Percentiles rank a stretch among this genome's conserved stretches.
Conservation (phyloP, 2,329 filamentous ascomycete genomes). For the Xylariales sp. region DNA sequence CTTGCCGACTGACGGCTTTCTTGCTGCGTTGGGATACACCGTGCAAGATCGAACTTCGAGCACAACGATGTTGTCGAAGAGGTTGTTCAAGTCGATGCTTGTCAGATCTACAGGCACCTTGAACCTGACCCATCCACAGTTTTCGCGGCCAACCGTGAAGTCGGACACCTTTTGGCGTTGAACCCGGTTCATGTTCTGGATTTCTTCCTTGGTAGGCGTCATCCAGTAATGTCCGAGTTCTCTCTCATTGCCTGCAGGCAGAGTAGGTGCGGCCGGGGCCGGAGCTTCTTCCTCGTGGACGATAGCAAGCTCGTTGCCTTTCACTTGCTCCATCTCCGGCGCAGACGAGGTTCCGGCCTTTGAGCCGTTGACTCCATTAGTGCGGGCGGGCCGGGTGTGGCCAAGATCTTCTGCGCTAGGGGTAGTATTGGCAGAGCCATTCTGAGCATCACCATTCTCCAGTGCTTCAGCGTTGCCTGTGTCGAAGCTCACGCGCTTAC, state of each 20-base stretch:
- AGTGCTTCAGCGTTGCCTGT: constrained; percentile 49
- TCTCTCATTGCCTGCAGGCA: constrained; percentile 30
- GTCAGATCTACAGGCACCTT: constrained; percentile 78
- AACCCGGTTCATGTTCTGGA: constrained; percentile 73
- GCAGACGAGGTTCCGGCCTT: constrained; percentile 32
- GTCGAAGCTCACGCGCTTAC: constrained; percentile 92
- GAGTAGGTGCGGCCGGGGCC: constrained; percentile 28
- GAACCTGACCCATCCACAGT: constrained; percentile 79
- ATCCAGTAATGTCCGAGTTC: constrained; percentile 82
- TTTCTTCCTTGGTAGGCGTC: constrained; percentile 67
- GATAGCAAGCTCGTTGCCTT: constrained; percentile 70
- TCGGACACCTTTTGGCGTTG: constrained; percentile 69
- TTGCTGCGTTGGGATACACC: constrained; percentile 72
- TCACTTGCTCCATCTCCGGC: constrained; percentile 67
- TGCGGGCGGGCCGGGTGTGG: constrained; percentile 49
- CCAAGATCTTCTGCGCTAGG: constrained; percentile 56
- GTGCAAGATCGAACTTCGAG: constrained; percentile 76
- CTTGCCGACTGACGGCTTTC: constrained; percentile 80
- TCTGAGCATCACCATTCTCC: constrained; percentile 38
- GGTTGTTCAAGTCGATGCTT: constrained; percentile 71
- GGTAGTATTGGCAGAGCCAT: constrained; percentile 39
- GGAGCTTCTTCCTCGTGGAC: constrained; percentile 65
- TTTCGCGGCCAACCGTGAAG: constrained; percentile 78
- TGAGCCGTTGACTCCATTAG: constrained; percentile 39
- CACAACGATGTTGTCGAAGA: constrained; percentile 71